Evolutionary conservation across 768 basidiomycete genomes (phyloP), one percentile per base, ranked within the genome.

Genomic region (Lanmaoa rubissima): DNA sequence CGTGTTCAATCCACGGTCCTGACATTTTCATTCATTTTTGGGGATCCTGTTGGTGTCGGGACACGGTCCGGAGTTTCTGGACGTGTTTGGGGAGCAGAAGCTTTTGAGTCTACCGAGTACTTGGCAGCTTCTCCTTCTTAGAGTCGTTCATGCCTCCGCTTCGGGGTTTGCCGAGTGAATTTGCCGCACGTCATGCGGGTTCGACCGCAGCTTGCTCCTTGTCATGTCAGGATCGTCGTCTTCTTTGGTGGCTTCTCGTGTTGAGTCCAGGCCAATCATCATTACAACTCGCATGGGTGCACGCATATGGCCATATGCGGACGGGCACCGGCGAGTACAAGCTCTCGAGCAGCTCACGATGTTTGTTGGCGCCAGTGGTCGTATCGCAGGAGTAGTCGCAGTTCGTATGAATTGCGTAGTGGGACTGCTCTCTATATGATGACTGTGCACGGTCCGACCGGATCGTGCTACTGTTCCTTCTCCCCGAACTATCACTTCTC

Each of bases 1-100:
- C 72, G 69, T 73, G 74, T 76, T 77, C 75, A 73, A 76, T 74
- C 73, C 76, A 75, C 74, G 73, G 76, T 76, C 69, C 66, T 75
- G 76, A 74, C 76, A 79, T 66, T 26, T 46, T 45, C 17, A 35
- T 17, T 24, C 17, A n/a, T 31, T 19, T 32, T 46, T n/a, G 31
- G 24, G 10, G 41, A 51, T 47, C 16, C 17, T 47, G 19, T 54
- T 17, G 21, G 16, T 36, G n/a, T 28, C 9, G 11, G 11, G 28
- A 5, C 3, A n/a, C 47, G 24, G 10, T 40, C 45, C 35, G 57
- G 48, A 21, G 31, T 44, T 24, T 44, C 38, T 39, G 47, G 47
- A 49, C n/a, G 38, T 45, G 36, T 19, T 24, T 34, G n/a, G 52
- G 40, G 26, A 50, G 43, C 36, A 59, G 24, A 32, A 17, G 13